Conservation (phyloP, 1,139 yeast species). For the Kodamaea fungicola region DNA sequence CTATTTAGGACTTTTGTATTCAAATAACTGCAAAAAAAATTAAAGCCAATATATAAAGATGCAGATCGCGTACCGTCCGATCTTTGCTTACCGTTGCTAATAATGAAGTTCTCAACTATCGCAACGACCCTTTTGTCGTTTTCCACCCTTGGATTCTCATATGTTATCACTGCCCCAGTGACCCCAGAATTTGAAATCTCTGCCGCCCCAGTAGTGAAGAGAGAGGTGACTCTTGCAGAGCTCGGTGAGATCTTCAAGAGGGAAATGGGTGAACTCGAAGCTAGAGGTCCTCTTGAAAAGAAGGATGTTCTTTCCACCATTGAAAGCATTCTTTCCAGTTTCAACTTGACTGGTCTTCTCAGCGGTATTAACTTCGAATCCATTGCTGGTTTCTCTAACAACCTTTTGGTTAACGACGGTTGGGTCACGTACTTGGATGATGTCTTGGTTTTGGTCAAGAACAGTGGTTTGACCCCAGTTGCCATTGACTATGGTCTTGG, state of each 20-base stretch:
- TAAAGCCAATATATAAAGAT: too few relatives aligned
- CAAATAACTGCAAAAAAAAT: too few relatives aligned
- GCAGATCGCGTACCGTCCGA: too few relatives aligned
- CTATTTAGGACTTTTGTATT: too few relatives aligned
- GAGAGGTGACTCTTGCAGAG: not conserved
- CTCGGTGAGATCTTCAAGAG: not conserved
- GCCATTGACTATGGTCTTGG: conserved; percentile 23
- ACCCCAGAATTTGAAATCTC: conserved; percentile 4
- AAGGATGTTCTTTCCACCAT: conserved; percentile 19
- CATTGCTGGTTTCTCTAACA: conserved; percentile 31
- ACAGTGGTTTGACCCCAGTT: conserved; percentile 24
- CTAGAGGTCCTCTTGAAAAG: conserved; percentile 14
- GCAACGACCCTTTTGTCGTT: conserved; percentile 17
- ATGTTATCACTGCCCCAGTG: conserved; percentile 9
- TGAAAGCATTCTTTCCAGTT: conserved; percentile 9
- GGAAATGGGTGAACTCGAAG: not conserved
- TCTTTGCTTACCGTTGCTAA: not conserved
- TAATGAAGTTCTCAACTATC: conserved; percentile 19
- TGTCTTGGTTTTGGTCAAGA: conserved; percentile 22
- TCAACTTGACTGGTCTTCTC: conserved; percentile 20
- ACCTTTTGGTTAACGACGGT: conserved; percentile 22
- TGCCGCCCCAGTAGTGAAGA: conserved; percentile 1
- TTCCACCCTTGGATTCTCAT: conserved; percentile 12
- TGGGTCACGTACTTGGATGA: conserved; percentile 25
- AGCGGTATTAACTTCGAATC: conserved; percentile 23